A percentile compares a stretch with the other conserved stretches of the same genome.
These are phyloP conservation scores for Apiotrichum veenhuisii DNA, from an alignment of 1,284 basidiomycete genomes.

Conservation along the genomic window DNA sequence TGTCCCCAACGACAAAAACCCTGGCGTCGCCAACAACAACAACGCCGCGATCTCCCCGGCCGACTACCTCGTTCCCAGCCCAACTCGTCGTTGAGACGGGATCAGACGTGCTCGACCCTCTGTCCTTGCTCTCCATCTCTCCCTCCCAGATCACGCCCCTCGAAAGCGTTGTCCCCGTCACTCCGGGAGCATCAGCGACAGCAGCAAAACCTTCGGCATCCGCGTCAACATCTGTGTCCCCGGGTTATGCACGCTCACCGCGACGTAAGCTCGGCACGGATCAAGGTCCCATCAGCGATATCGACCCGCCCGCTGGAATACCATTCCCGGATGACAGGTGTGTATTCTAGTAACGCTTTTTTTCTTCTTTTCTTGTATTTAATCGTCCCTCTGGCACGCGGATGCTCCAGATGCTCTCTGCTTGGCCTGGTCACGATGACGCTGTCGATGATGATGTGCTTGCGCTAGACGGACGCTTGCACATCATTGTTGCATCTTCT, in stretches of 20 bases:
- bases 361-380: not conserved
- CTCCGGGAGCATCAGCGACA: not conserved
- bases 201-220: not conserved
- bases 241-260: not conserved
- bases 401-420: not conserved
- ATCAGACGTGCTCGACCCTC: not conserved
- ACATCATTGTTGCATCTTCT: not conserved
- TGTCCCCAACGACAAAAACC: not conserved
- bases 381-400: not conserved
- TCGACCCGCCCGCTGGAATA: not conserved
- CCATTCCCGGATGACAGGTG: slow-evolving; percentile 1
- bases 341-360: not conserved
- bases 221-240: not conserved
- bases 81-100: not conserved
- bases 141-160: not conserved
- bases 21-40: not conserved
- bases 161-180: not conserved
- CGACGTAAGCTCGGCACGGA: not conserved
- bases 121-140: not conserved
- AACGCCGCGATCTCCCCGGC: not conserved
- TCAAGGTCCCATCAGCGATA: not conserved
- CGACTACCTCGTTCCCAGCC: not conserved
- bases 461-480: not conserved
- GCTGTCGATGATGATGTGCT: not conserved
- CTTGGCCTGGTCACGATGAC: not conserved